Percentiles rank a stretch among this genome's conserved stretches.
Conservation (phyloP, 768 basidiomycete species). For the Termitomyces sp. region DNA sequence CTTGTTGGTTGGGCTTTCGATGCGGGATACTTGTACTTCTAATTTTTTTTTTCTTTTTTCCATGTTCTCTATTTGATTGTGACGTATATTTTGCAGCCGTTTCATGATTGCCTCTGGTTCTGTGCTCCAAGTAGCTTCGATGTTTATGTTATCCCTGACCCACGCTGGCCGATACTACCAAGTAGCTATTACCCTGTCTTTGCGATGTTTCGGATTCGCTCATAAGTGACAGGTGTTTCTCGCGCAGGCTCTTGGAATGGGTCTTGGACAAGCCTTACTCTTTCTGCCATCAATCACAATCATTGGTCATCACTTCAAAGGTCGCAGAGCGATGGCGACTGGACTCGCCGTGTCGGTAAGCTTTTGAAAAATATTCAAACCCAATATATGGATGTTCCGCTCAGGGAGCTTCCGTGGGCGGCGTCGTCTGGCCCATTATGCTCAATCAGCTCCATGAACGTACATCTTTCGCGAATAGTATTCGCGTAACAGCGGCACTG, state of each 20-base stretch:
- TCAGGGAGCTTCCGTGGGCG: conserved; percentile 41
- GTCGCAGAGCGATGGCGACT: conserved; percentile 29
- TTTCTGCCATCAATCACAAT: conserved; percentile 46
- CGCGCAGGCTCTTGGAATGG: conserved; percentile 54
- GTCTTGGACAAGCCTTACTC: conserved; percentile 38
- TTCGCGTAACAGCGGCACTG: conserved; percentile 29
- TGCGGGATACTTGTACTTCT: conserved; percentile 39
- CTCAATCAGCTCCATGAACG: conserved; percentile 27
- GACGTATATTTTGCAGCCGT: conserved; percentile 22
- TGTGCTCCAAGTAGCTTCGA: conserved; percentile 29
- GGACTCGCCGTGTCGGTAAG: conserved; percentile 40
- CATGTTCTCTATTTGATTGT: conserved; percentile 4
- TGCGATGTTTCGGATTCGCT: background rate
- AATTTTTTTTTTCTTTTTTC: conserved; percentile 8
- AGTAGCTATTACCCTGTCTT: conserved; percentile 18
- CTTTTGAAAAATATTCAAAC: conserved; percentile 1
- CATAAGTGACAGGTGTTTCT: conserved; percentile 36
- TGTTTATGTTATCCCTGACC: conserved; percentile 40
- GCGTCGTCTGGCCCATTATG: conserved; percentile 47
- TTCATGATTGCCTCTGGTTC: conserved; percentile 29
- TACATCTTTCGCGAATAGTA: conserved; percentile 26
- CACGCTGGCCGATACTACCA: conserved; percentile 37
- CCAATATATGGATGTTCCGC: background rate
- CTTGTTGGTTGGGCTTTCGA: conserved; percentile 39
- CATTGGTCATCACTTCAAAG: conserved; percentile 40